Percentiles rank a stretch among this genome's conserved stretches.
Evolutionary conservation across 257 asterid species (phyloP).

Genomic region (Datura wrightii): DNA sequence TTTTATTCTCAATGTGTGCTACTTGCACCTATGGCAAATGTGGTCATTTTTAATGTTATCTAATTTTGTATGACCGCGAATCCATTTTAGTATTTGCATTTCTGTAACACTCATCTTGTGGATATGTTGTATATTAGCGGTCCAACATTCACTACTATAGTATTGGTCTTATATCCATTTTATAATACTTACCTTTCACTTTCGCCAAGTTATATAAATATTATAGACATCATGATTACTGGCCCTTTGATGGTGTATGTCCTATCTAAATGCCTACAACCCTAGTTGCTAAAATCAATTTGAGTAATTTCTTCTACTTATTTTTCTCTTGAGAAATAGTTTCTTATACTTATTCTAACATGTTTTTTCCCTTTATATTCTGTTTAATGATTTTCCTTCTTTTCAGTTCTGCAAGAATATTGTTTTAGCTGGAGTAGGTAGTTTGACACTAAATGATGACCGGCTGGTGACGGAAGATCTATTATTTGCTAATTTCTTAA

Average conservation of each 20-base stretch:
- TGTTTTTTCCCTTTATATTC: neutral
- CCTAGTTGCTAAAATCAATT: neutral
- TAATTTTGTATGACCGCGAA: neutral
- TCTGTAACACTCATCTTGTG: neutral
- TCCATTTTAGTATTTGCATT: neutral
- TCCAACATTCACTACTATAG: neutral
- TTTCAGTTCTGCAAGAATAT: constrained; percentile 95
- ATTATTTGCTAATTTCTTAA: constrained; percentile 75
- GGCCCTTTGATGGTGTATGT: neutral
- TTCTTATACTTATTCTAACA: neutral
- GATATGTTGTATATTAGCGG: neutral
- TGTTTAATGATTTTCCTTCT: constrained; percentile 3
- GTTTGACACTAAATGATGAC: constrained; percentile 85
- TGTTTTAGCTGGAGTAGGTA: constrained; percentile 97
- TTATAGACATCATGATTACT: neutral
- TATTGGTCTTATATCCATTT: neutral
- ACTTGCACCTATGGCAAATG: neutral
- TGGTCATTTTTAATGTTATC: neutral
- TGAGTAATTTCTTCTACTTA: neutral
- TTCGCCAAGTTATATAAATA: neutral
- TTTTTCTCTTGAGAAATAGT: neutral
- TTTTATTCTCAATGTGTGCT: neutral
- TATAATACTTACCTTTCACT: neutral
- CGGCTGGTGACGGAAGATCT: constrained; percentile 70
- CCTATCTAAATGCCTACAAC: neutral